Conservation (phyloP, 345 rosid species). For the Gossypium longicalyx region DNA sequence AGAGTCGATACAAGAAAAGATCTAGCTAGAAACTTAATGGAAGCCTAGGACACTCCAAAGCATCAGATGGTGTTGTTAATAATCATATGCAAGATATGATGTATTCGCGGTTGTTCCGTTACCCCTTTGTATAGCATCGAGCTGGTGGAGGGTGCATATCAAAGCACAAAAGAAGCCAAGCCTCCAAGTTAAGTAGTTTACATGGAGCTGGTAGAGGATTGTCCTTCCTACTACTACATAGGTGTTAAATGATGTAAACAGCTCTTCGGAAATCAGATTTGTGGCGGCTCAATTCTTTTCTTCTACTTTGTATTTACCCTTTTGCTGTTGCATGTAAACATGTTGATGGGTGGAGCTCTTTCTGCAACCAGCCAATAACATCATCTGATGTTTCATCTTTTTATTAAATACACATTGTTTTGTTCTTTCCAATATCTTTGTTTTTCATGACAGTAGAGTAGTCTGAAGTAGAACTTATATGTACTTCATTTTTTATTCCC, state of each 20-base stretch:
- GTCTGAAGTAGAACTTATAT: not conserved
- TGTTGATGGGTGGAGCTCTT: not conserved
- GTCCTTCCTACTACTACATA: not conserved
- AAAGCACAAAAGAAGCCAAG: slow-evolving; percentile 14
- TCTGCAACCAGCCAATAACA: not conserved
- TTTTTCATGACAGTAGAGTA: not conserved
- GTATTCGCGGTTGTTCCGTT: not conserved
- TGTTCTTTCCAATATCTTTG: not conserved
- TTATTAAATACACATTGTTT: slow-evolving; percentile 3
- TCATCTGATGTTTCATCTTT: not conserved
- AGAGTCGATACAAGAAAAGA: slow-evolving; percentile 44
- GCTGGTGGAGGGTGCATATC: slow-evolving; percentile 15
- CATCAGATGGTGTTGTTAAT: not conserved
- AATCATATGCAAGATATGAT: slow-evolving; percentile 13
- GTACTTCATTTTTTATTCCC: not conserved
- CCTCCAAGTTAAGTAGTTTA: slow-evolving; percentile 20
- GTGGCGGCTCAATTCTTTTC: slow-evolving; percentile 14
- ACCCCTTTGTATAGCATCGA: slow-evolving; percentile 12
- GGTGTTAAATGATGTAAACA: not conserved
- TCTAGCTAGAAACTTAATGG: slow-evolving; percentile 10
- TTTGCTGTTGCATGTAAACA: slow-evolving; percentile 1
- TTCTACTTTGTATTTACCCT: slow-evolving; percentile 1
- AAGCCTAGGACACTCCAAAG: not conserved
- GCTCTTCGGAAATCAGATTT: slow-evolving; percentile 10
- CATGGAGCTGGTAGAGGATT: slow-evolving; percentile 11